These are phyloP conservation scores for Chaetomium sp. DNA, from an alignment of 2,329 filamentous ascomycete genomes.

Conservation along the genomic window DNA sequence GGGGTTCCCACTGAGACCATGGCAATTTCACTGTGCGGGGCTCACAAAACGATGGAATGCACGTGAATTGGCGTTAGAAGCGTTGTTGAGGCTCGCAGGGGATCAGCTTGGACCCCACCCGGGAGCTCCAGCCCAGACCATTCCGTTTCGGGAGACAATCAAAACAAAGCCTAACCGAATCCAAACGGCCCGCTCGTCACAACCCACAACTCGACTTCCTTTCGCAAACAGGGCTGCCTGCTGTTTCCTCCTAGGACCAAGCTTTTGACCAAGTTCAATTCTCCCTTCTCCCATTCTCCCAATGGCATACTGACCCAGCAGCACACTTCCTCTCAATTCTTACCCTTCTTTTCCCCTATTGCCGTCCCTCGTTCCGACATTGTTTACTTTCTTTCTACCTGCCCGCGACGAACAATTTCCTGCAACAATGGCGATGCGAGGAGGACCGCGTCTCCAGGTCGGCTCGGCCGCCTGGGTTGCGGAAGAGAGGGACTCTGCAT, in stretches of 20 bases:
- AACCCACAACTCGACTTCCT: conserved; percentile 32
- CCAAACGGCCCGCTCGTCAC: conserved; percentile 20
- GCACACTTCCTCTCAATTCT: background rate
- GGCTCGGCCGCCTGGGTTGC: conserved; percentile 84
- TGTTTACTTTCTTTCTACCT: conserved; percentile 19
- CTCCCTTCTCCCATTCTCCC: background rate
- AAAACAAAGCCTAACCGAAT: conserved; percentile 35
- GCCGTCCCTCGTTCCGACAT: conserved; percentile 15
- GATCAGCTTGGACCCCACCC: conserved; percentile 25
- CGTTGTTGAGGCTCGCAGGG: background rate
- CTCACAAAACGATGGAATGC: conserved; percentile 7
- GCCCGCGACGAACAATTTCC: conserved; percentile 5
- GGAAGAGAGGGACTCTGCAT: conserved; percentile 77
- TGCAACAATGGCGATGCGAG: conserved; percentile 49
- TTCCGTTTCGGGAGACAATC: conserved; percentile 35
- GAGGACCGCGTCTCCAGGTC: conserved; percentile 64
- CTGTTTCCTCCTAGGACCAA: conserved; percentile 10
- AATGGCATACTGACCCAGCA: conserved; percentile 14
- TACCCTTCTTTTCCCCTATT: conserved; percentile 11
- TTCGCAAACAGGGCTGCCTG: conserved; percentile 25
- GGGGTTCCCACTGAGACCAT: background rate
- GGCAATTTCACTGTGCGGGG: conserved; percentile 16
- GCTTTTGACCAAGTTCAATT: conserved; percentile 5
- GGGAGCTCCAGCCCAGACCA: conserved; percentile 25
- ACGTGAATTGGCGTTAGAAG: conserved; percentile 34